Evolutionary conservation across 768 basidiomycete genomes (phyloP), one percentile per base, ranked within the genome.

Genomic region (Agaricus blazei): DNA sequence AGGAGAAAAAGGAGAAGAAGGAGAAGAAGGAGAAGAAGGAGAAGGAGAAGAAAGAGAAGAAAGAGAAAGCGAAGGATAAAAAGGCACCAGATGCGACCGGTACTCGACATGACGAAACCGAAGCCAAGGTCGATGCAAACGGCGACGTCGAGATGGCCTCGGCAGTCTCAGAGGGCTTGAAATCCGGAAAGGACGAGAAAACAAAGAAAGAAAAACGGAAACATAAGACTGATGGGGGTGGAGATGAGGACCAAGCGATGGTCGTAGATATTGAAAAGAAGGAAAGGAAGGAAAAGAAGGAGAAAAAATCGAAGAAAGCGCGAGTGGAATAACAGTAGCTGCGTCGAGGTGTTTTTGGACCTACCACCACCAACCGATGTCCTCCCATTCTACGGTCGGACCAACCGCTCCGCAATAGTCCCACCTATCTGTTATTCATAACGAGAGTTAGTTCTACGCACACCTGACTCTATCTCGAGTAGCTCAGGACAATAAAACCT

Each of bases 391-490:
- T 46, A 14, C 38, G 26, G 41, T 19, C 47, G 48, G 31, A 36
- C 59, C 29, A 58, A 56, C 23, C 43, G 27, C 34, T 34, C 34
- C 34, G 48, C 11, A 23, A 48, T 31, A 95, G 94, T 89, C 90
- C 74, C 90, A 93, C 77, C 88, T 88, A 70, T 94, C 90, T 86
- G 85, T 89, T 15, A 85, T 97, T 58, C 85, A 95, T 63, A 96
- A 19, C 19, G 19, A 19, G 19, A 19, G 19, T 19, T 19, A 19
- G 19, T 19, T 19, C 19, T 19, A 19, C 19, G 19, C 19, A 19
- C 19, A 19, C 19, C 19, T 19, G 19, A 19, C 19, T 19, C 19
- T 19, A 19, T 19, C 19, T 19, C 19, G 19, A 19, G 19, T 19
- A 19, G 19, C 19, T 19, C 19, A 19, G 19, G 19, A 19, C 19